phyloP scores from a whole-genome alignment of 2,329 filamentous ascomycete genomes.

The Coleophoma cylindrospora region DNA sequence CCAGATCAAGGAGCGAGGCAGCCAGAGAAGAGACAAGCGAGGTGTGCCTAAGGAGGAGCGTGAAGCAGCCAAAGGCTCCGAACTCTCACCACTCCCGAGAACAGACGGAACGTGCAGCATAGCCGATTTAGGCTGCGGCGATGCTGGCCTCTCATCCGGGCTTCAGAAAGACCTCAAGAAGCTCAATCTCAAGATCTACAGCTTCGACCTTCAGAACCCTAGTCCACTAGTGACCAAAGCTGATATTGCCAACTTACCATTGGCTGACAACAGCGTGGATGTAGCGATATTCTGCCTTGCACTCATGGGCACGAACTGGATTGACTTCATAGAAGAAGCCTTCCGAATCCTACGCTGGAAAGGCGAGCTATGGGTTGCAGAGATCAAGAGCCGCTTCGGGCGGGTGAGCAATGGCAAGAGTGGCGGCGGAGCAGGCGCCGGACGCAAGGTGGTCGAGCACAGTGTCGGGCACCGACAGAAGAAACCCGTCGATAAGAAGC shows the following conservation, averaged over 20 bases:
- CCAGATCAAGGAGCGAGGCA: conserved; percentile 64
- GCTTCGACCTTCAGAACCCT: conserved; percentile 81
- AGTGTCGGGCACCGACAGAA: conserved; percentile 68
- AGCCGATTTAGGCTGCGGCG: conserved; percentile 90
- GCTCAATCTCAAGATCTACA: conserved; percentile 70
- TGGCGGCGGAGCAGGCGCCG: no score
- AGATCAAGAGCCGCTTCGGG: conserved; percentile 92
- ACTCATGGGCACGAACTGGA: conserved; percentile 98
- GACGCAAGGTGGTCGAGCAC: conserved; percentile 49
- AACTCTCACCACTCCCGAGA: conserved; percentile 52
- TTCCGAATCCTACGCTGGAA: conserved; percentile 88
- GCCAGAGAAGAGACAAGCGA: conserved; percentile 31
- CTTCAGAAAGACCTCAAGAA: conserved; percentile 60
- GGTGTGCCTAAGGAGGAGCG: conserved; percentile 18
- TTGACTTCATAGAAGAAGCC: conserved; percentile 93
- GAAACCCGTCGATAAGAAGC: conserved; percentile 38
- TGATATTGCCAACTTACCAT: conserved; percentile 80
- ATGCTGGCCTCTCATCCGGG: conserved; percentile 72
- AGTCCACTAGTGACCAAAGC: conserved; percentile 75
- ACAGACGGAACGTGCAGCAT: conserved; percentile 71
- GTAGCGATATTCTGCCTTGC: conserved; percentile 93
- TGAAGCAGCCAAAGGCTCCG: conserved; percentile 11
- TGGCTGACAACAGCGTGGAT: conserved; percentile 71
- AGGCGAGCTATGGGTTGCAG: conserved; percentile 93
- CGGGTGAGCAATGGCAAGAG: conserved; percentile 39